phyloP scores from a whole-genome alignment of 331 rosid genomes.

The Dryas integrifolia region DNA sequence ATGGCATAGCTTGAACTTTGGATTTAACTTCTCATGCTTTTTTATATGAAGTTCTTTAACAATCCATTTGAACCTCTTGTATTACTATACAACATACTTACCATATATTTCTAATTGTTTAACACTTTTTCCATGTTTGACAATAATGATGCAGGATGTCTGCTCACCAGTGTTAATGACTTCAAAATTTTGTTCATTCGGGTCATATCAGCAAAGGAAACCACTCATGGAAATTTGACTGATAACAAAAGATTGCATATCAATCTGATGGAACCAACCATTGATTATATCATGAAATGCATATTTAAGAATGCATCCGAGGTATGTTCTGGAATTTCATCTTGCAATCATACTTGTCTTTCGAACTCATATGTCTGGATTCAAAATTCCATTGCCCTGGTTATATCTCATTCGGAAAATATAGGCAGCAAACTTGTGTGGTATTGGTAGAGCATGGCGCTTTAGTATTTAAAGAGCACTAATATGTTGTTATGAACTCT shows the following conservation, averaged over 20 bases:
- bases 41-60: neutral
- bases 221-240: constrained; percentile 31
- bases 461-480: constrained; percentile 2
- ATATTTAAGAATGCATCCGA: constrained; percentile 60
- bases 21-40: neutral
- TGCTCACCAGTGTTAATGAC: constrained; percentile 70
- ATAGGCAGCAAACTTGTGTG: neutral
- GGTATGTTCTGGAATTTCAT: constrained; percentile 48
- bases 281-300: constrained; percentile 74
- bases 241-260: constrained; percentile 47
- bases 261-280: constrained; percentile 76
- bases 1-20: neutral
- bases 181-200: constrained; percentile 45
- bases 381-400: constrained; percentile 15
- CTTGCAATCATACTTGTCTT: constrained; percentile 17
- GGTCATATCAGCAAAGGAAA: constrained; percentile 43
- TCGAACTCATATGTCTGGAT: constrained; percentile 7
- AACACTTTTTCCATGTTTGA: constrained; percentile 20
- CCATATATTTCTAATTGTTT: neutral
- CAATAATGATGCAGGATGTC: constrained; percentile 56
- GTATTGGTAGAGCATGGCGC: neutral
- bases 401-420: neutral
- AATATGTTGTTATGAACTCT: constrained; percentile 14
- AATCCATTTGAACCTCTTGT: neutral
- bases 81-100: neutral